Evolutionary conservation across 176 grass and related monocot species (phyloP).

Genomic region (Avena insularis): DNA sequence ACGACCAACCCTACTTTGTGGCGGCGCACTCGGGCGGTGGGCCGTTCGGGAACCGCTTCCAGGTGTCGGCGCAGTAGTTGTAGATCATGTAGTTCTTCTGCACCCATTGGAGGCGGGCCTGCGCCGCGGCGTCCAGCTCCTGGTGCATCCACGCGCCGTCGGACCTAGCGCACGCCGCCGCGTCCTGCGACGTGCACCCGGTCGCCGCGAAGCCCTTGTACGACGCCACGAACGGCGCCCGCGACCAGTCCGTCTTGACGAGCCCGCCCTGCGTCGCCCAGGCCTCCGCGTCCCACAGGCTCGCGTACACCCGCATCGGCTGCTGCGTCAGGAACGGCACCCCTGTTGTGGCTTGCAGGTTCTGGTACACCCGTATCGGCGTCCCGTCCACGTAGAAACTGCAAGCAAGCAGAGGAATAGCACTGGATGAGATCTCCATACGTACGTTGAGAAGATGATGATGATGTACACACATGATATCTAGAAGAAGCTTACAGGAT

Average conservation of each 20-base stretch:
- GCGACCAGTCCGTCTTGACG: conserved; percentile 75
- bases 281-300: conserved; percentile 72
- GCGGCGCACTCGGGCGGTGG: conserved; percentile 62
- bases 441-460: not conserved
- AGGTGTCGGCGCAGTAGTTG: conserved; percentile 77
- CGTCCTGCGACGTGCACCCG: conserved; percentile 51
- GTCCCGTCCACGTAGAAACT: conserved; percentile 78
- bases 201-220: conserved; percentile 38
- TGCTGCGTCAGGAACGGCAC: conserved; percentile 62
- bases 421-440: not conserved
- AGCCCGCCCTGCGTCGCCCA: conserved; percentile 80
- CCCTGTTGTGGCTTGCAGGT: conserved; percentile 31
- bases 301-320: conserved; percentile 68
- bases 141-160: conserved; percentile 62
- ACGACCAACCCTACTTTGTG: no score
- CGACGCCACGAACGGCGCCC: conserved; percentile 62
- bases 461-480: not conserved
- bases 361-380: conserved; percentile 68
- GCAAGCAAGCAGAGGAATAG: not conserved
- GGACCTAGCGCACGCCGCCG: conserved; percentile 36
- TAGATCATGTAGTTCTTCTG: conserved; percentile 78
- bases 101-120: conserved; percentile 43
- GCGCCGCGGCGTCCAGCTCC: conserved; percentile 49
- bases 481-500: conserved; percentile 45
- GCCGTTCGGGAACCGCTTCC: conserved; percentile 57